Base-by-base conservation (phyloP, 1,284 basidiomycete genomes). In the Boletellus sp. region DNA sequence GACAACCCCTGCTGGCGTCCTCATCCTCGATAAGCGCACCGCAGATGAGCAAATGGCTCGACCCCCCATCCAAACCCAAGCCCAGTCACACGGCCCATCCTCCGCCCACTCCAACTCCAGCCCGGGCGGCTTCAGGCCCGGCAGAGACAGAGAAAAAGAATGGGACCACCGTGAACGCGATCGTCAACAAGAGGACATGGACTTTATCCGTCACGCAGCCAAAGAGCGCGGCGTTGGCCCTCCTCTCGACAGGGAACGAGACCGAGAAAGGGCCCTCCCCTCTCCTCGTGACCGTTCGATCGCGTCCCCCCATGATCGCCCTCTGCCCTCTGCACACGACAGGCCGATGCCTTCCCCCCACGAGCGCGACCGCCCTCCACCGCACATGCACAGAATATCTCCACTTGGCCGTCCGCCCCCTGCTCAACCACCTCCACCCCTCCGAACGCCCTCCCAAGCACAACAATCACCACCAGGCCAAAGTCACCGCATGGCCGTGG, bases 11-110 rank as follows among this genome's bases (percentile, higher is more conserved):
- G 48, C 53, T 0, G 64, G 64, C 23, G 47, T 56, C 17, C 59
- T 64, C 42, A 53, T 61, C 36, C 63, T 63, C 39, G 63, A 63
- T 40, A 53, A 63, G 27, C 62, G 61, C 27, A 64, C 56, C 2
- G 63, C 55, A 6, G 62, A 61, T n/a, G 59, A 61, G 19, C 61
- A 61, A 16, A 53, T 65, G 48, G 46, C 58, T 1, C 59, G 60
- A 42, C 49, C 53, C 1, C 6, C 54, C 9, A 19, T 44, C 2
- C 47, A 62, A 36, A 20, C 47, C 0, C 57, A 64, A 32, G 23
- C 37, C 5, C 63, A 65, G 22, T 19, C 36, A 0, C 59, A 61
- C 22, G 41, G 32, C 13, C 32, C 61, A 5, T 39, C 60, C 14
- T 43, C 60, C 14, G 41, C 45, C 27, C 57, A 55, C 39, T 53